A percentile compares a stretch with the other conserved stretches of the same genome.
Evolutionary conservation across 202 grass and related monocot species (phyloP).

Genomic region (Bolboschoenoplectus hybrid): DNA sequence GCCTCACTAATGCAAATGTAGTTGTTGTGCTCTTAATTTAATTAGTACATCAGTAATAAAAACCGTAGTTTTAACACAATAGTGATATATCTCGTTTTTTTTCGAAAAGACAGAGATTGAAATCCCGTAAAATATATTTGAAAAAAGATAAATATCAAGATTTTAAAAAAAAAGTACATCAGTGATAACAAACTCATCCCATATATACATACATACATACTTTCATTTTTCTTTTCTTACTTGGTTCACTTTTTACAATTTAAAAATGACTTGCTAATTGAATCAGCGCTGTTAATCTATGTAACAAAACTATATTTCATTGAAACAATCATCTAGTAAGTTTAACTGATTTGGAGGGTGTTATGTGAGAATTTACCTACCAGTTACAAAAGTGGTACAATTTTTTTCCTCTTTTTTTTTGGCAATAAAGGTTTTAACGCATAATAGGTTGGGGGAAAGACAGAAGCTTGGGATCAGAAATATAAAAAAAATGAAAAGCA

Average conservation of each 20-base stretch:
- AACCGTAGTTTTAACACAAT: too few relatives aligned
- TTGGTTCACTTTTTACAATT: not conserved
- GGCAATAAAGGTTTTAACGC: conserved; percentile 16
- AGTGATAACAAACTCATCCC: not conserved
- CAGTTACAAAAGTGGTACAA: not conserved
- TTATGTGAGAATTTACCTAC: conserved; percentile 15
- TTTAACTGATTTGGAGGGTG: conserved; percentile 1
- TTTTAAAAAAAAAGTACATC: too few relatives aligned
- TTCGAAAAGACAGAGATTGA: too few relatives aligned
- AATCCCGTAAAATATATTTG: too few relatives aligned
- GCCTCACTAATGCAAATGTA: not conserved
- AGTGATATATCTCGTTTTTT: too few relatives aligned
- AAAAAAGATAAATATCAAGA: too few relatives aligned
- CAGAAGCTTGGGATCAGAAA: conserved; percentile 31
- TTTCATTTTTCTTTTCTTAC: not conserved
- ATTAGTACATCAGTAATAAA: too few relatives aligned
- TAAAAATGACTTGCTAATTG: too few relatives aligned
- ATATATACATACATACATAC: not conserved
- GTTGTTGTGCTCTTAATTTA: not conserved
- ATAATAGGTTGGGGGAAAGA: conserved; percentile 7
- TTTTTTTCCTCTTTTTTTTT: not conserved
- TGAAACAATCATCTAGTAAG: not conserved
- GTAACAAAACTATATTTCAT: not conserved
- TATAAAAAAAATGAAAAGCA: conserved; percentile 50
- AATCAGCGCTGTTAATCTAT: not conserved